Evolutionary conservation across 805 yeast species (phyloP), one percentile per base, ranked within the genome.

Genomic region (Wickerhamomyces ciferrii): DNA sequence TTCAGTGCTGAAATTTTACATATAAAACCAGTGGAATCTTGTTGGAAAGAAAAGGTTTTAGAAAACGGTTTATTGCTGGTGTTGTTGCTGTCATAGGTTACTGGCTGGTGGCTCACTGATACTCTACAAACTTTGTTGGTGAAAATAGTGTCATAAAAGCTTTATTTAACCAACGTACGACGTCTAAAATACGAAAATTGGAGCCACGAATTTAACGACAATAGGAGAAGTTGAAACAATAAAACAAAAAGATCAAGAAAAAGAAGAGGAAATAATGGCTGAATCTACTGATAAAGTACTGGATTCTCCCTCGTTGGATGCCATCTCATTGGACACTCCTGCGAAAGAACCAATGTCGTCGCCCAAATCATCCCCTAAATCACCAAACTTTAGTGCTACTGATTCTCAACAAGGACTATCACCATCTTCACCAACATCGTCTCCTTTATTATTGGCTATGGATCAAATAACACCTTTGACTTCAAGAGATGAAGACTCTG

Each of bases 401-500:
- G 25, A 13, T 21, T 5, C 39, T 13, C 39, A 37, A 37, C 17
- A 5, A 14, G 39, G 21, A 17, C 11, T 21, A 21, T 37, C 39
- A 4, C 27, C 39, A 37, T 8, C 15, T 4, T 37, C 39, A 20
- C 24, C 39, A 13, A 17, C 39, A 11, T 21, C 57, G 3, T 58
- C 62, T 1, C 63, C 64, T 2, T 44, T 57, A 5, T 43, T 60
- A 0, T 50, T 60, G 1, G 51, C 60, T 1, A 41, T 50, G 6
- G 55, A 51, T 11, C 59, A 54, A 4, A 40, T 61, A 37, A 59
- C 61, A 2, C 65, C 66, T 1, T 39, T 58, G 9, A 53, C 53
- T 25, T 58, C 65, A 5, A 50, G 59, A 35, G 65, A 60, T 10
- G 67, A 63, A 32, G 67, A 62, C 5, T 53, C 48, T 3, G 64